Base-by-base conservation (phyloP, 1,139 yeast genomes). In the Hyphopichia wangnamkhiaoensis region DNA sequence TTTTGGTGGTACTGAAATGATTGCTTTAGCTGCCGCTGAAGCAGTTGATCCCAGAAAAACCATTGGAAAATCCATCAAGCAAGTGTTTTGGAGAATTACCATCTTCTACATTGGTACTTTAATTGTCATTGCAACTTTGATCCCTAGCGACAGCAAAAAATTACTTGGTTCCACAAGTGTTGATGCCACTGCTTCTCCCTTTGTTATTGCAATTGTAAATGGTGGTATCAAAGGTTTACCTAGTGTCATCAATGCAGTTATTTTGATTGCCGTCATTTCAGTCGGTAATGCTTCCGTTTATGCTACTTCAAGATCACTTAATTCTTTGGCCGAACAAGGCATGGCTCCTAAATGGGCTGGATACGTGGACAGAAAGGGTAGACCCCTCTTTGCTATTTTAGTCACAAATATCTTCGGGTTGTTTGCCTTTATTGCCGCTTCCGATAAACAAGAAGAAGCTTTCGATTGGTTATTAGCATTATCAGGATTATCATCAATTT, bases 41-140 rank as follows among this genome's bases (percentile, higher is more conserved):
- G 54, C 71, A n/a, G 54, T 50, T n/a, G 61, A 67, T 47, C 74
- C 73, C 29, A 52, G 70, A 43, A 56, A 59, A 44, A 47, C 68
- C 2, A 55, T 70, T 42, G 72, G 74, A 26, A 65, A 53, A 48
- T 74, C 76, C 24, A 68, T 64, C 46, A 69, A 68, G 52, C 74
- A 69, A 49, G 74, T 69, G 10, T 67, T 70, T 49, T 68, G 74
- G 73, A 65, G 76, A 58, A 70, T 70, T 45, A 53, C 67, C 30
- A 52, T 70, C 33, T 70, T 70, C 47, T 69, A 70, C 48, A 54
- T 70, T 46, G 61, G 66, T 17, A 62, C 74, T 9, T 60, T 70
- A 44, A 59, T 61, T 15, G 59, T 70, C 53, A 60, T 70, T 39
- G 65, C 71, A 26, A 61, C 61, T 39, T 57, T 70, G 46, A 73